These are phyloP conservation scores for Cercospora janseana DNA, from an alignment of 2,329 filamentous ascomycete genomes.

Conservation along the genomic window DNA sequence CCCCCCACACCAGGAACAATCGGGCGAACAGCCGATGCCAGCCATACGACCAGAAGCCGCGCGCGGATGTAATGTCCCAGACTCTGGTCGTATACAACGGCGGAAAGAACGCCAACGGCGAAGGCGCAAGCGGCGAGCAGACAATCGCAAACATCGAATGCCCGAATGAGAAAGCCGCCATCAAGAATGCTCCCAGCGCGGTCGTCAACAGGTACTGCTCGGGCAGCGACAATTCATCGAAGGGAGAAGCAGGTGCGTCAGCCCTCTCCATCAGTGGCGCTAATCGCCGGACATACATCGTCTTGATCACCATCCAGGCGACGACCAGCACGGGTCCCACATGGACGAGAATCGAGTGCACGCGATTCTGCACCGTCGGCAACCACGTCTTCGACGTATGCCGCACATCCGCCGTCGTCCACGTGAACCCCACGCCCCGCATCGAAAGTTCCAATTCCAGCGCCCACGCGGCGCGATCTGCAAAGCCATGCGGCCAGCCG, in stretches of 20 bases:
- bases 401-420: slow-evolving; percentile 47
- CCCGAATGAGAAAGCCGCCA: slow-evolving; percentile 45
- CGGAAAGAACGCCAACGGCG: slow-evolving; percentile 46
- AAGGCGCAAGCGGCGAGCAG: slow-evolving; percentile 42
- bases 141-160: slow-evolving; percentile 45
- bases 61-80: slow-evolving; percentile 43
- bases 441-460: slow-evolving; percentile 47
- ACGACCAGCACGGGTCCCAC: slow-evolving; percentile 40
- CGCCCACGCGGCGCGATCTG: slow-evolving; percentile 46
- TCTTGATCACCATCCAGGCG: slow-evolving; percentile 40
- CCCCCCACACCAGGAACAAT: slow-evolving; percentile 47
- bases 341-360: slow-evolving; percentile 44
- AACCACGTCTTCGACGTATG: slow-evolving; percentile 47
- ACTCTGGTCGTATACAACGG: slow-evolving; percentile 45
- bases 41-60: slow-evolving; percentile 47
- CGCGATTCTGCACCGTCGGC: slow-evolving; percentile 41
- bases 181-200: slow-evolving; percentile 45
- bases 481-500: slow-evolving; percentile 41
- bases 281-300: slow-evolving; percentile 37
- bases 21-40: slow-evolving; percentile 48
- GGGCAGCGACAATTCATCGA: slow-evolving; percentile 39
- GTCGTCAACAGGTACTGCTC: slow-evolving; percentile 42
- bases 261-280: slow-evolving; percentile 18
- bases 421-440: slow-evolving; percentile 48
- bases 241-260: slow-evolving; percentile 26